phyloP scores from a whole-genome alignment of 2,329 filamentous ascomycete species.

The Elsinoe arachidis region DNA sequence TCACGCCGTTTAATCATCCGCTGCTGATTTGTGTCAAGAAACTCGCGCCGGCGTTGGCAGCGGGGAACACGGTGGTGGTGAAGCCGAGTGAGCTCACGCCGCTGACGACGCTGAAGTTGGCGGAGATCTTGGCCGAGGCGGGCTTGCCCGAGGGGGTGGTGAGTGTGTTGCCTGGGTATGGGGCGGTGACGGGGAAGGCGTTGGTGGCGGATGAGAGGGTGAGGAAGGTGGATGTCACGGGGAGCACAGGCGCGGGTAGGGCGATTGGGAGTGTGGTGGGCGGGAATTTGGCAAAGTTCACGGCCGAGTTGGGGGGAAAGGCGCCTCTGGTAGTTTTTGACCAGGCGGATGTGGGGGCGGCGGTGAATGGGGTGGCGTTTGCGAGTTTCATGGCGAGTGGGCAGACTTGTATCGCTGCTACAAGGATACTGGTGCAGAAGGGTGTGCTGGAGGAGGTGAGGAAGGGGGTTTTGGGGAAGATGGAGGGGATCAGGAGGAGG shows the following conservation, averaged over 20 bases:
- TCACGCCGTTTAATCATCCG: conserved; percentile 34
- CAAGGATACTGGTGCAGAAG: conserved; percentile 45
- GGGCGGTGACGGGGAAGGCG: not conserved
- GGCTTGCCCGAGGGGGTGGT: conserved; percentile 32
- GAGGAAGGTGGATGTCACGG: conserved; percentile 32
- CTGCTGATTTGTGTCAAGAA: conserved; percentile 35
- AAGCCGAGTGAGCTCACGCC: conserved; percentile 31
- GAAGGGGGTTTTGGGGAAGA: conserved; percentile 47
- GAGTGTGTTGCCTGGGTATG: conserved; percentile 23
- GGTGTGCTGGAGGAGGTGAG: conserved; percentile 53
- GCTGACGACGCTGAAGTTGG: conserved; percentile 29
- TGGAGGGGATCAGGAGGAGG: conserved; percentile 47
- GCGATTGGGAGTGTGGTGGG: conserved; percentile 24
- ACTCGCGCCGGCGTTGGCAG: conserved; percentile 22
- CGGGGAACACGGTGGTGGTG: conserved; percentile 14
- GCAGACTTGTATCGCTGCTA: conserved; percentile 49
- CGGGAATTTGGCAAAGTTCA: conserved; percentile 49
- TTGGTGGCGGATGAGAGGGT: conserved; percentile 22
- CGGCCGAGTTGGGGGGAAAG: conserved; percentile 51
- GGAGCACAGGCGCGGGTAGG: conserved; percentile 20
- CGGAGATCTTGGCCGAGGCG: conserved; percentile 30
- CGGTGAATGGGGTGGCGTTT: conserved; percentile 41
- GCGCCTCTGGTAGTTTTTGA: conserved; percentile 31
- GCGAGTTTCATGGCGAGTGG: conserved; percentile 38
- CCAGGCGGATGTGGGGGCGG: conserved; percentile 11